Conservation (phyloP, 345 rosid species). For the Citrus trifoliata region DNA sequence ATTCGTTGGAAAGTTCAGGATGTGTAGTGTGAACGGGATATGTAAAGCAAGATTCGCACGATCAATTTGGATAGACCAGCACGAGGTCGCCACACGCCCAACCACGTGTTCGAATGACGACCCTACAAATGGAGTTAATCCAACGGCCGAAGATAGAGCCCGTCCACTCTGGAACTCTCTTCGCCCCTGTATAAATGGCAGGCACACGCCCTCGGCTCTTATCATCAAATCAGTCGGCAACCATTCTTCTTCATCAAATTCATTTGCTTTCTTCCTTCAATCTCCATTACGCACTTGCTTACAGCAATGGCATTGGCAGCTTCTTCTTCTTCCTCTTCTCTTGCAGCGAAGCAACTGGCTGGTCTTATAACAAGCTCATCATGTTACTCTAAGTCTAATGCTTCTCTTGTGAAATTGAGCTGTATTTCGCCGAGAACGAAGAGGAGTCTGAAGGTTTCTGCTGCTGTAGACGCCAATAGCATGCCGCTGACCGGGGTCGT, state of each 20-base stretch:
- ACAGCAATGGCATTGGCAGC: conserved; percentile 22
- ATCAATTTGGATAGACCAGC: conserved; percentile 32
- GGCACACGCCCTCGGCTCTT: background rate
- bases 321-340: conserved; percentile 17
- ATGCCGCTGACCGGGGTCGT: conserved; percentile 53
- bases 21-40: background rate
- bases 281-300: background rate
- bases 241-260: background rate
- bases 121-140: conserved; percentile 33
- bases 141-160: conserved; percentile 34
- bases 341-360: conserved; percentile 6
- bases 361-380: conserved; percentile 16
- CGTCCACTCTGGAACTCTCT: conserved; percentile 24
- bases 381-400: conserved; percentile 6
- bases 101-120: conserved; percentile 15
- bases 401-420: background rate
- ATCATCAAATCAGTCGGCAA: background rate
- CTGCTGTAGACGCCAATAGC: conserved; percentile 22
- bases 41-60: conserved; percentile 10
- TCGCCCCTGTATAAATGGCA: conserved; percentile 1
- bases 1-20: background rate
- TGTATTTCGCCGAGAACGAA: background rate
- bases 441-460: conserved; percentile 21
- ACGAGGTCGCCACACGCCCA: conserved; percentile 73
- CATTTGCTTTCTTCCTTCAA: background rate